Evolutionary conservation across 2,329 filamentous ascomycete species (phyloP).

Genomic region (Clonostachys byssicola): DNA sequence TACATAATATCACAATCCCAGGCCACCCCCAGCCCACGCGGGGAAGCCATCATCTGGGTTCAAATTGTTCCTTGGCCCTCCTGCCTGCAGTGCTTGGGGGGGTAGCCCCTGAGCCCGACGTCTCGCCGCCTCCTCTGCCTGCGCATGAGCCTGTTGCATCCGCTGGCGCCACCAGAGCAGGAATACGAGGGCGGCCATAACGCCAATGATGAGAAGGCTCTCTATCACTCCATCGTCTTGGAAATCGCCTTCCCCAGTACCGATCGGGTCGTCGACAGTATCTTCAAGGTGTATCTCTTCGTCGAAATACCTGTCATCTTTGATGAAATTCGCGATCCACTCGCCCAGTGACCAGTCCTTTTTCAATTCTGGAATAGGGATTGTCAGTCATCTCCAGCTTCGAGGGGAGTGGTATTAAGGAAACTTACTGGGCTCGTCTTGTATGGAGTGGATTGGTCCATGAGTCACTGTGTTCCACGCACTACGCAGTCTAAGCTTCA

Average conservation of each 20-base stretch:
- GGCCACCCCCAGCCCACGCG: slow-evolving; percentile 27
- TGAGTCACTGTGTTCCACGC: slow-evolving; percentile 93
- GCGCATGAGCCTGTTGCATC: slow-evolving; percentile 53
- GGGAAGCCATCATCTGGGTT: slow-evolving; percentile 17
- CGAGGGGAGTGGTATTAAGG: neutral
- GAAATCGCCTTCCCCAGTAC: slow-evolving; percentile 54
- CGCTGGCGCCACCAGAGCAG: slow-evolving; percentile 79
- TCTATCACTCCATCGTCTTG: slow-evolving; percentile 80
- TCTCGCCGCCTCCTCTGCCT: slow-evolving; percentile 22
- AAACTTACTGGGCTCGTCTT: slow-evolving; percentile 77
- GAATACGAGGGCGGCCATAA: slow-evolving; percentile 70
- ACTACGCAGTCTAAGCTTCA: slow-evolving; percentile 80
- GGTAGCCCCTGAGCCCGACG: slow-evolving; percentile 23
- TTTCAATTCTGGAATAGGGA: slow-evolving; percentile 48
- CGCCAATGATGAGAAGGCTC: slow-evolving; percentile 74
- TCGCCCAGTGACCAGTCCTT: slow-evolving; percentile 77
- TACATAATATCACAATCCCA: slow-evolving; percentile 17
- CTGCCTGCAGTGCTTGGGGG: slow-evolving; percentile 12
- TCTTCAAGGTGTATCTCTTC: slow-evolving; percentile 56
- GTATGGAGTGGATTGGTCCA: slow-evolving; percentile 88
- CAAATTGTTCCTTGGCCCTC: slow-evolving; percentile 6
- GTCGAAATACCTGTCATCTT: slow-evolving; percentile 62
- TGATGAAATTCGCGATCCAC: slow-evolving; percentile 83
- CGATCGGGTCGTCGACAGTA: slow-evolving; percentile 47
- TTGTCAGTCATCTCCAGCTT: neutral